These are phyloP conservation scores for Boechera stricta DNA, from an alignment of 345 rosid species.

Conservation along the genomic window DNA sequence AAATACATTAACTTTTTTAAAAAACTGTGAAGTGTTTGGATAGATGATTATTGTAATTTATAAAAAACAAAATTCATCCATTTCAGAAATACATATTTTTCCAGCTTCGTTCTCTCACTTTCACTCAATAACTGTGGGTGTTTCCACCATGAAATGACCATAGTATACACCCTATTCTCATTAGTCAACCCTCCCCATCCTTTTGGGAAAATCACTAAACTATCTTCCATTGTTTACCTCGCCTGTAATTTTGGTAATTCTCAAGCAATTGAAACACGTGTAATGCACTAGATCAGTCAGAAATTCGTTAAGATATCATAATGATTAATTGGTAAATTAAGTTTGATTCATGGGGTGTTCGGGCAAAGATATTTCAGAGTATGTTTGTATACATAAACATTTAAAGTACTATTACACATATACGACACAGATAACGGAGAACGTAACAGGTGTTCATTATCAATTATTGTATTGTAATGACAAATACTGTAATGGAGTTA, in stretches of 20 bases:
- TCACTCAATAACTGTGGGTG: too few relatives aligned
- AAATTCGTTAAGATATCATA: background rate
- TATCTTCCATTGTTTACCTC: background rate
- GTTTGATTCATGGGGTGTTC: background rate
- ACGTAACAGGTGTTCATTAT: slow-evolving; percentile 12
- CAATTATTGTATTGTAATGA: background rate
- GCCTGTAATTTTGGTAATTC: background rate
- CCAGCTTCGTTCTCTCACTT: too few relatives aligned
- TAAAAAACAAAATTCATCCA: background rate
- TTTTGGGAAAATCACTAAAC: background rate
- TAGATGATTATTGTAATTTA: background rate
- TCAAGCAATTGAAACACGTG: background rate
- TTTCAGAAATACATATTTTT: background rate
- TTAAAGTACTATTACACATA: background rate
- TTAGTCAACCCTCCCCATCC: slow-evolving; percentile 5
- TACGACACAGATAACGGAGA: slow-evolving; percentile 13
- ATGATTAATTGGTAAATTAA: background rate
- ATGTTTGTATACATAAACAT: background rate
- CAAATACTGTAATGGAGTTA: background rate
- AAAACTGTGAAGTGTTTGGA: too few relatives aligned
- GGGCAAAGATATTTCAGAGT: background rate
- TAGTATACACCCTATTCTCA: background rate
- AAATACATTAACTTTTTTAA: too few relatives aligned
- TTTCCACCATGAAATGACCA: too few relatives aligned
- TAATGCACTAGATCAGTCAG: background rate